Base-by-base conservation (phyloP, 805 yeast species). In the Yarrowia keelungensis region DNA sequence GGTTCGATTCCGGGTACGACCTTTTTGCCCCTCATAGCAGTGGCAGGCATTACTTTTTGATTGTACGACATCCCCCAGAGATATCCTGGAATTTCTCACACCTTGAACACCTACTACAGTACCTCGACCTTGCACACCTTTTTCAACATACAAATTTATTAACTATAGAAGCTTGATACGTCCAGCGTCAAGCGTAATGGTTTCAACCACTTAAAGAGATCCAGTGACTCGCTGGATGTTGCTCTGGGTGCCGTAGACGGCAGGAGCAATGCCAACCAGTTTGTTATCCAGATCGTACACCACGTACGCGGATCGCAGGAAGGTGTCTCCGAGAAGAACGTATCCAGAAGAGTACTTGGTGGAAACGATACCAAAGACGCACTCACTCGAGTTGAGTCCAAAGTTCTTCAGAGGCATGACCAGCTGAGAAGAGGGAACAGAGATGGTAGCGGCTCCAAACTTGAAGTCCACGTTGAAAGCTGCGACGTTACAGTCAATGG, bases 401-500 rank as follows among this genome's bases (percentile, higher is more conserved):
- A 45, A 45, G 66, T 59, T 59, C 53, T 38, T 46, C 43, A 59
- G 53, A 11, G 75, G 75, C 70, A 75, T 71, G 58, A 76, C 70
- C 59, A 77, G 67, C 67, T 95, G 95, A 79, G 95, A 98, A 77
- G 87, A 88, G 46, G 98, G 89, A 71, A 89, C 76, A 77, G 95
- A 87, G 64, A 97, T 90, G 83, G 93, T 56, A 15, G 62, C 9
- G 26, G 22, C 15, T 7, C 62, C 62, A 15, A 56, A 56, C 47
- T 42, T 56, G 62, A 41, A 56, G 38, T 56, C 47, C 38, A 56
- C 22, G 16, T 10, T 56, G 62, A 56, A 56, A 15, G 47, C 9
- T 5, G 46, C n/a, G 15, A 38, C 47, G 26, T 41, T 41, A 22
- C 62, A 56, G 10, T 22, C 46, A 11, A 56, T 56, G n/a, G 47